Evolutionary conservation across 1,284 basidiomycete genomes (phyloP).

Genomic region (Ceratobasidium sp.): DNA sequence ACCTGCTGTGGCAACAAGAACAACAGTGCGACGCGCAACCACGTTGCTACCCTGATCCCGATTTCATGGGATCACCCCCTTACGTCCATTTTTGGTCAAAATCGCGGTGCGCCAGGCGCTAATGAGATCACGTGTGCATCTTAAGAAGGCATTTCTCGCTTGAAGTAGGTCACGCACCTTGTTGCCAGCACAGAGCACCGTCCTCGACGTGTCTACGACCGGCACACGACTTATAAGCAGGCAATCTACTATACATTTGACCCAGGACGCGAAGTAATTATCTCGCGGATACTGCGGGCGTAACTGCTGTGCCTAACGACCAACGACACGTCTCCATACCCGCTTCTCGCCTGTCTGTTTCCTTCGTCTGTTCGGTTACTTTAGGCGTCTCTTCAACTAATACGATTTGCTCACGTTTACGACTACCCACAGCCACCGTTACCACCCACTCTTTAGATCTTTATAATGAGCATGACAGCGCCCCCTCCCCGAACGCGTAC

Average conservation of each 20-base stretch:
- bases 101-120: constrained; percentile 1
- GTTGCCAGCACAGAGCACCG: constrained; percentile 29
- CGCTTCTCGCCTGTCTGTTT: constrained; percentile 7
- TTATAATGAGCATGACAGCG: constrained; percentile 10
- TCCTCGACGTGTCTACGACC: not conserved
- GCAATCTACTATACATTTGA: not conserved
- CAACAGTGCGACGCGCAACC: too few relatives aligned
- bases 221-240: not conserved
- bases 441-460: not conserved
- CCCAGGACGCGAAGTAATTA: too few relatives aligned
- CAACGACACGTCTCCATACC: not conserved
- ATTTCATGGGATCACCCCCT: not conserved
- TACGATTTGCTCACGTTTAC: not conserved
- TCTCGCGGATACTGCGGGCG: not conserved
- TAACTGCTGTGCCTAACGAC: constrained; percentile 26
- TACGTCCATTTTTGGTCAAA: constrained; percentile 10
- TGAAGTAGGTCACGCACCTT: constrained; percentile 4
- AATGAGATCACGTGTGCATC: constrained; percentile 3
- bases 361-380: not conserved
- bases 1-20: too few relatives aligned
- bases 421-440: not conserved
- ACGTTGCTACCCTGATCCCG: too few relatives aligned
- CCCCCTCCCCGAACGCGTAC: constrained; percentile 22
- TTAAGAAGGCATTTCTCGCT: constrained; percentile 32
- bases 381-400: not conserved